Base-by-base conservation (phyloP, 2,329 filamentous ascomycete species). In the Colletotrichum magnum region DNA sequence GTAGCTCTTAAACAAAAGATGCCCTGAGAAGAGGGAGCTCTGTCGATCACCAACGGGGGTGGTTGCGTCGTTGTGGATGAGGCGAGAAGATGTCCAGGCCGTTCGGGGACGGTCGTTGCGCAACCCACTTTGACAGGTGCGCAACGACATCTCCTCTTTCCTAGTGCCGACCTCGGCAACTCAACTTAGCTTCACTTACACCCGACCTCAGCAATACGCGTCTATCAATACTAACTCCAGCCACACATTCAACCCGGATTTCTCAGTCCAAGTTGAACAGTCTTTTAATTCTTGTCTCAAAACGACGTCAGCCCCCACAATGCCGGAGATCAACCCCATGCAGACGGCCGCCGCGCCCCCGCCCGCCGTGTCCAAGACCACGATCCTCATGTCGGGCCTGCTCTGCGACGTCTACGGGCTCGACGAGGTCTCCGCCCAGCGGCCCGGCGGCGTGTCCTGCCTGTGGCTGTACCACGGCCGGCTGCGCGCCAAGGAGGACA, bases 401-500 rank as follows among this genome's bases (percentile, higher is more conserved):
- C 85, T 93, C 10, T 89, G 92, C 58, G 93, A 93, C 69, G 86
- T 97, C 68, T 95, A 95, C 79, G 95, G 95, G 18, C 88, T 97
- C 2, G 82, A 90, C 36, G 93, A 97, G 77, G 86, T 97, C 0
- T 61, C 84, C 0, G 66, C 77, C 3, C 77, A 74, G 47, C 77
- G 84, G 7, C 79, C 83, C 18, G 80, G 85, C 15, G 82, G 86
- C 4, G 83, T 97, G 43, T 90, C 94, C 26, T 93, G 93, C 75
- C 88, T 98, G n/a, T 98, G 95, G 94, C 90, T 98, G 13, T 88
- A 98, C 18, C 94, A 98, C 77, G 93, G 93, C 3, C 89, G 96
- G 26, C 86, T 92, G 0, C 87, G 91, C 62, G 89, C 85, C 0
- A 90, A 93, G 76, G 88, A 89, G 64, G 88, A 88, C 71, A 98